phyloP scores from a whole-genome alignment of 352 stramenopile genomes.

The Phytophthora parvispora region DNA sequence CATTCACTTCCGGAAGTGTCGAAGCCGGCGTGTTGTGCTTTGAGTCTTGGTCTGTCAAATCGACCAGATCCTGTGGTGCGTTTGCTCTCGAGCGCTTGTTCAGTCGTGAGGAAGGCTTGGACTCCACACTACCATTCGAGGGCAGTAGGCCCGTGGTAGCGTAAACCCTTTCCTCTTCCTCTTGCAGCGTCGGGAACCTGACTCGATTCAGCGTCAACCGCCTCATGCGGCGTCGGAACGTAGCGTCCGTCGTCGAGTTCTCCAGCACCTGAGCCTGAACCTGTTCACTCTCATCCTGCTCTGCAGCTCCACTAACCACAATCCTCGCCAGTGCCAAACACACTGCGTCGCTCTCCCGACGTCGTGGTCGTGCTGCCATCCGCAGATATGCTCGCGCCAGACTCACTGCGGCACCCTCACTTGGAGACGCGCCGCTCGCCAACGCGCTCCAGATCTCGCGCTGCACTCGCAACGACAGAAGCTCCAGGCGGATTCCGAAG shows the following conservation, averaged over 20 bases:
- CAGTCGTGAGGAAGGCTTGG: not conserved
- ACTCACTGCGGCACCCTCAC: conserved; percentile 3
- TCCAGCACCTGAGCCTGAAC: not conserved
- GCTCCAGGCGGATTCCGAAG: conserved; percentile 55
- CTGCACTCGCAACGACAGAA: conserved; percentile 48
- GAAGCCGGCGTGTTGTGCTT: conserved; percentile 3
- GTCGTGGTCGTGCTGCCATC: conserved; percentile 11
- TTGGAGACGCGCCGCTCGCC: conserved; percentile 29
- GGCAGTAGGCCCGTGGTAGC: not conserved
- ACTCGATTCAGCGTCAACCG: conserved; percentile 35
- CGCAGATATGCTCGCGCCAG: conserved; percentile 37
- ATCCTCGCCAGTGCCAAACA: conserved; percentile 39
- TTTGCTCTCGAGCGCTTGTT: conserved; percentile 27
- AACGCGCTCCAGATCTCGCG: conserved; percentile 74
- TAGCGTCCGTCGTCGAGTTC: conserved; percentile 4
- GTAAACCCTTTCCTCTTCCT: conserved; percentile 12
- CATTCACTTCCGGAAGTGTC: not conserved
- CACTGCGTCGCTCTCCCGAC: conserved; percentile 30
- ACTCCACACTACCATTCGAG: not conserved
- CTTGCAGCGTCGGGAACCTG: conserved; percentile 20
- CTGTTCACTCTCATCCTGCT: not conserved
- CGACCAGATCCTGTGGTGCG: not conserved
- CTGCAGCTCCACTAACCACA: conserved; percentile 21
- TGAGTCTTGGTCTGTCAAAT: conserved; percentile 3
- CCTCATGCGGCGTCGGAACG: conserved; percentile 43